Percentiles rank a stretch among this genome's conserved stretches.
Evolutionary conservation across 805 yeast genomes (phyloP).

Genomic region (Saccharomycopsis oosterbeekiorum): DNA sequence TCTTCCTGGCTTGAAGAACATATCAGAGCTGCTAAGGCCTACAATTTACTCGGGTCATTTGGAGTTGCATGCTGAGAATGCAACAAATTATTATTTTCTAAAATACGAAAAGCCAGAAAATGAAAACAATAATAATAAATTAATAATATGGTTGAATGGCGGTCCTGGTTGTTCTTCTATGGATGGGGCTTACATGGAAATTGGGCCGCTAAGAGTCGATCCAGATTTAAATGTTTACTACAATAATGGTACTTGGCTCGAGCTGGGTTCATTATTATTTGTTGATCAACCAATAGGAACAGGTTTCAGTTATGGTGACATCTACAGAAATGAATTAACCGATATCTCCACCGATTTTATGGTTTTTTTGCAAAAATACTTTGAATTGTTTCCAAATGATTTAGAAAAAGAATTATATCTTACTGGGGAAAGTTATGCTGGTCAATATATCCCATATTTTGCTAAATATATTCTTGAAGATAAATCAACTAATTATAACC

Average conservation of each 20-base stretch:
- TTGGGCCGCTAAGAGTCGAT: slow-evolving; percentile 60
- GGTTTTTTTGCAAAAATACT: slow-evolving; percentile 46
- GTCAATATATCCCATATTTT: slow-evolving; percentile 73
- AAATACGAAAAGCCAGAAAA: slow-evolving; percentile 31
- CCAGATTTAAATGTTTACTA: slow-evolving; percentile 29
- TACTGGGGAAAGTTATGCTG: slow-evolving; percentile 82
- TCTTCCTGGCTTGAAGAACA: slow-evolving; percentile 13
- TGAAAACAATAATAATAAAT: slow-evolving; percentile 27
- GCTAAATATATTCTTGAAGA: slow-evolving; percentile 41
- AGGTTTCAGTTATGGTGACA: slow-evolving; percentile 49
- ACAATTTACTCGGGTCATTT: slow-evolving; percentile 59
- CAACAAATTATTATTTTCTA: slow-evolving; percentile 72
- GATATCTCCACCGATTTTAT: slow-evolving; percentile 35
- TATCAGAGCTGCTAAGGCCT: slow-evolving; percentile 7
- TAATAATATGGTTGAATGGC: slow-evolving; percentile 74
- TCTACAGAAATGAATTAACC: slow-evolving; percentile 23
- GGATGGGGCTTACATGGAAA: slow-evolving; percentile 78
- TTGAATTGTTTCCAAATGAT: slow-evolving; percentile 52
- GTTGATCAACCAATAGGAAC: slow-evolving; percentile 79
- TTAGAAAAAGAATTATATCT: slow-evolving; percentile 43
- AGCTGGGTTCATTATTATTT: slow-evolving; percentile 52
- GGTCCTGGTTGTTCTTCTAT: slow-evolving; percentile 85
- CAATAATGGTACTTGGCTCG: slow-evolving; percentile 63
- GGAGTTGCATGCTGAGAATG: slow-evolving; percentile 41
- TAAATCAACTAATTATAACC: slow-evolving; percentile 23